These are phyloP conservation scores for Nicotiana tabacum DNA, from an alignment of 257 asterid genomes.

Conservation along the genomic window DNA sequence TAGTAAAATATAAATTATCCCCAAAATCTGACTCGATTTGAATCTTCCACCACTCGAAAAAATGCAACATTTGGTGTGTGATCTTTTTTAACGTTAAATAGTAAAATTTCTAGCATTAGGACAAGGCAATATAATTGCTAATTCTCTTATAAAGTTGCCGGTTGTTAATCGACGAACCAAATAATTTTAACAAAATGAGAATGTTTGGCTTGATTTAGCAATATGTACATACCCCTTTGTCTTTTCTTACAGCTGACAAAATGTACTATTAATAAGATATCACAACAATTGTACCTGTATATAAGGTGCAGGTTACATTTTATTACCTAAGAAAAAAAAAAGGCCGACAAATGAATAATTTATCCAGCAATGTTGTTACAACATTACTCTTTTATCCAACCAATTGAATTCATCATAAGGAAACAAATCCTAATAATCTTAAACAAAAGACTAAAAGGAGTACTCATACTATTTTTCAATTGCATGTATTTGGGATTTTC, in stretches of 20 bases:
- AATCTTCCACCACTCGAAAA: too few species aligned
- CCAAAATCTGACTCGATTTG: too few species aligned
- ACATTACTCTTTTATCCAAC: background rate
- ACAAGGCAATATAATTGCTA: background rate
- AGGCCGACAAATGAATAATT: background rate
- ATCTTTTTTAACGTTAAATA: too few species aligned
- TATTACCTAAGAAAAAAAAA: background rate
- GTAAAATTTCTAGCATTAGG: background rate
- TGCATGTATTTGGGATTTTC: background rate
- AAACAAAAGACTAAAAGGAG: background rate
- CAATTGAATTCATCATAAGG: background rate
- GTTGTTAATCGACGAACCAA: background rate
- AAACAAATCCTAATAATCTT: background rate
- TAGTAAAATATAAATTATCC: too few species aligned
- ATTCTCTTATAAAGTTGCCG: too few species aligned
- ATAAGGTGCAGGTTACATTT: background rate
- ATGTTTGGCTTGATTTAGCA: background rate
- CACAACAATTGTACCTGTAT: background rate
- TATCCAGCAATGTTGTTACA: background rate
- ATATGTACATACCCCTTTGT: background rate
- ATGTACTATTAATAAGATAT: background rate
- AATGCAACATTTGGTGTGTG: too few species aligned
- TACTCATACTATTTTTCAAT: background rate
- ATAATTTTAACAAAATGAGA: background rate
- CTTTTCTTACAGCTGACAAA: background rate